Base-by-base conservation (phyloP, 306 rosid species). In the Quercus ilex region DNA sequence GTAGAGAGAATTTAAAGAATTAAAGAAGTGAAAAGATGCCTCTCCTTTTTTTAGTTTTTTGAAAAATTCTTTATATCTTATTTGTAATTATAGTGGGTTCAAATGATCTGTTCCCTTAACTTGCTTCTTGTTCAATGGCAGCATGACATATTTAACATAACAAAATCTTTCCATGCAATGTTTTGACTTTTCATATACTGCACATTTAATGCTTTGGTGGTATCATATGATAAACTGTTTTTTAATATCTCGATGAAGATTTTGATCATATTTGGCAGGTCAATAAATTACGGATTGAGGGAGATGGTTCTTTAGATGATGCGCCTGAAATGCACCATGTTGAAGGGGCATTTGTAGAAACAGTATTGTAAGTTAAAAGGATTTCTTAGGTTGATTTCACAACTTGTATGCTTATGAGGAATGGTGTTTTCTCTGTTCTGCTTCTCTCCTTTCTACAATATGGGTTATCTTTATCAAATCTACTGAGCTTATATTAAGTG, bases 321-420 rank as follows among this genome's bases (percentile, higher is more conserved):
- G 85, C 88, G 74, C 89, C 88, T 69, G 99, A 95, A 74, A 81
- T 62, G 83, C 89, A 90, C 85, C 90, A 91, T 74, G 94, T 93
- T 76, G 99, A 95, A 86, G 91, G 92, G 81, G 99, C 98, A 75
- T 95, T 93, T 87, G 96, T 93, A 21, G 99, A 95, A 84, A 89
- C 94, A 62, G 85, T 93, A 80, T 83, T 95, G 99, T 95, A 88
- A 82, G 99, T 87, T 71, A 70, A 80, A 43, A 49, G 35, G 31
- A 26, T 59, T 18, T 49, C 46, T 77, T 2, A 59, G 33, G 52
- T 56, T 70, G 38, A 69, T 58, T 28, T 20, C 23, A 41, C 28
- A 55, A 30, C 53, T 68, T 41, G 67, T 69, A 41, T 79, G 74
- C 38, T 59, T 4, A 33, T 68, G n/a, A 3, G 25, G n/a, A 30